Base-by-base conservation (phyloP, 495 filamentous ascomycete genomes). In the Oleoguttula mirabilis region DNA sequence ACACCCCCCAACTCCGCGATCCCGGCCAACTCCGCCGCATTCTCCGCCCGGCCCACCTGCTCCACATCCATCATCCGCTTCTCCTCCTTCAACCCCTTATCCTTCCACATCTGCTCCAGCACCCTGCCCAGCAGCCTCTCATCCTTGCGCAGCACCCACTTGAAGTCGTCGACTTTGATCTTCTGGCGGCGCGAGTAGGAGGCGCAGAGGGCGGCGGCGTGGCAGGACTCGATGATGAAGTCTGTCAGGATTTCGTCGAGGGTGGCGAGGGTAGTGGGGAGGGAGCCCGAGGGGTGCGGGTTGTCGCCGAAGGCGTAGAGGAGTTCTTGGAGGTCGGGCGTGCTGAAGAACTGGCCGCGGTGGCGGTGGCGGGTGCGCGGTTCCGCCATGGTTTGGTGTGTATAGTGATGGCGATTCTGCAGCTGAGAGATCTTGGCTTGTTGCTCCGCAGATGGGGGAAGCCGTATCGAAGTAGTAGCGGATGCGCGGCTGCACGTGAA, bases 111-210 rank as follows among this genome's bases (percentile, higher is more conserved):
- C 68, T 96, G 86, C 3, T 76, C 70, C 47, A 95, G 57, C 39
- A 88, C 69, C n/a, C 82, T 64, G 47, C 84, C 85, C 65, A 95
- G 72, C 59, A 90, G 87, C 51, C 72, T 66, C 17, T 82, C 77
- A 54, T 95, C 90, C 24, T 79, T 74, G 23, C 92, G 76, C 39
- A 95, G 74, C 22, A 83, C 83, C 55, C 90, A 96, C 55, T 88
- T 83, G 68, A 96, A 93, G 60, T 98, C 90, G 50, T 98, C 90
- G 43, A 94, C 82, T 57, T 98, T 98, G 65, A 95, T 83, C 64
- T 98, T 98, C 54, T 88, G 82, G 5, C 90, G 77, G 3, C 84
- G 77, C 2, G 80, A 75, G 60, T 90, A 77, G 54, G 79, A 76
- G 0, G 90, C 90, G 50, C 76, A 76, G 17, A 80, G 73, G 20